Base-by-base conservation (phyloP, 73 alveolate species). In the Loxodes magnus region DNA sequence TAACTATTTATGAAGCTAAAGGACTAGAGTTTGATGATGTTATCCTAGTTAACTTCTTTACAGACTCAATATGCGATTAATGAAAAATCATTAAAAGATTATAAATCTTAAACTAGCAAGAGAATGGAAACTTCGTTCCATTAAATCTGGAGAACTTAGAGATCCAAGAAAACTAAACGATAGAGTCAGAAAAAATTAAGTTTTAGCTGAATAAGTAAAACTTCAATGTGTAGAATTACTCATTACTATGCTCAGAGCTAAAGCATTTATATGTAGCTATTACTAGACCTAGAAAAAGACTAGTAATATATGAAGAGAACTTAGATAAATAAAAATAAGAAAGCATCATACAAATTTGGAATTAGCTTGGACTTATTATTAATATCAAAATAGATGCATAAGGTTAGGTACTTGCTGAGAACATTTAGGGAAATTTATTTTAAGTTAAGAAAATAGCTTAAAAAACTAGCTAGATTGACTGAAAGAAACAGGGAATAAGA, bases 201-300 rank as follows among this genome's bases (percentile, higher is more conserved):
- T 29, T 39, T n/a, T n/a, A n/a, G n/a, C n/a, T n/a, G n/a, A n/a
- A n/a, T n/a, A n/a, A n/a, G n/a, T n/a, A n/a, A n/a, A n/a, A 52
- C 9, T 4, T 57, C 39, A 66, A 66, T 66, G 20, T 39, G 2
- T 28, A 14, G 1, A 15, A 21, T 1, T 28, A 56, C 43, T 55
- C 79, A 2, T 25, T 43, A 34, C 69, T 85, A 27, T 85, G 96
- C 46, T 74, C 64, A 25, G 96, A 85, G 41, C 64, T 85, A 5
- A 85, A 85, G 53, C 68, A 67, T 44, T 51, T 85, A 7, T 85
- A 85, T 57, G 92, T 81, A 33, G 88, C 93, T 16, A 63, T 85
- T 21, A 85, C 96, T 27, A 50, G 96, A 51, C 88, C 96, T 0
- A 79, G 79, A 72, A 33, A 64, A 16, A 63, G 96, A 53, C 66